Conservation (phyloP, 257 asterid species). For the Asclepias syriaca region DNA sequence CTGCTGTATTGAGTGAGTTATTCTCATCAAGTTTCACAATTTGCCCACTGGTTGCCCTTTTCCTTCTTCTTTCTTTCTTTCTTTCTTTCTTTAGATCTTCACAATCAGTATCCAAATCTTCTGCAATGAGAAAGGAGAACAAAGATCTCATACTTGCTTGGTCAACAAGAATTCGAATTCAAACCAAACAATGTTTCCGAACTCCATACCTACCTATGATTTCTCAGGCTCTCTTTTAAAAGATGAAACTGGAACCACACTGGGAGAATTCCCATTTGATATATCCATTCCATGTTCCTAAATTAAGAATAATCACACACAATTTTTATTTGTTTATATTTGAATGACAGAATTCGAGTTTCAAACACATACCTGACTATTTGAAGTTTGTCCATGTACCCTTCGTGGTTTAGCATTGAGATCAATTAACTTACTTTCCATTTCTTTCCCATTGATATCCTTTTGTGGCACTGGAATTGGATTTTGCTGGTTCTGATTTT, state of each 20-base stretch:
- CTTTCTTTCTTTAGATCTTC: not conserved
- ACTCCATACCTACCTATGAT: slow-evolving; percentile 38
- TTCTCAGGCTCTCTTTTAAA: slow-evolving; percentile 52
- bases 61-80: too few species aligned
- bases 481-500: slow-evolving; percentile 25
- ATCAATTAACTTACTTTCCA: slow-evolving; percentile 61
- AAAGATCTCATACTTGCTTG: too few species aligned
- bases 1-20: not conserved
- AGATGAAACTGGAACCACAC: slow-evolving; percentile 61
- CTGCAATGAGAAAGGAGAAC: not conserved
- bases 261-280: slow-evolving; percentile 29
- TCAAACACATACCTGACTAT: slow-evolving; percentile 45
- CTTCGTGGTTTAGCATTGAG: slow-evolving; percentile 80
- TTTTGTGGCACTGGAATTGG: slow-evolving; percentile 26
- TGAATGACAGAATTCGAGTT: not conserved
- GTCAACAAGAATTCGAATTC: too few species aligned
- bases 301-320: not conserved
- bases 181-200: not conserved
- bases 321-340: not conserved
- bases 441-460: slow-evolving; percentile 28
- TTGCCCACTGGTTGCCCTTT: not conserved
- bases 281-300: slow-evolving; percentile 31
- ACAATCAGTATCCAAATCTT: not conserved
- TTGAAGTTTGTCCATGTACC: slow-evolving; percentile 47
- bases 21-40: not conserved